Percentiles rank a stretch among this genome's conserved stretches.
phyloP scores from a whole-genome alignment of 192 early-diverging fungal species.

The Thamnidium elegans region DNA sequence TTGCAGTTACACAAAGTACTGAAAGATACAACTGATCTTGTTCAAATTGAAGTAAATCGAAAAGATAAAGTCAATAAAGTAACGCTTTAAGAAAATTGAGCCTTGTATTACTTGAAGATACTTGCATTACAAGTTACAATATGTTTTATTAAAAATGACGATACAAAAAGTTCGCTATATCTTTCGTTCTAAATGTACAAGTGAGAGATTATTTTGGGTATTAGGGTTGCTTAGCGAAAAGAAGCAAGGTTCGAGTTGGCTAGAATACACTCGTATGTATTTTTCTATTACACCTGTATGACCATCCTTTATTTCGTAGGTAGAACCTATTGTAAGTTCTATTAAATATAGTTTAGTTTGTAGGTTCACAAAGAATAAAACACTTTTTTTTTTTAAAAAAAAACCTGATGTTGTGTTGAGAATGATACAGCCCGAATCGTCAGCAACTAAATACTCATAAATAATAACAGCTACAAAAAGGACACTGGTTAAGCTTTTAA shows the following conservation, averaged over 20 bases:
- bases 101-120: neutral
- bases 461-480: neutral
- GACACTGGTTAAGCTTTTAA: neutral
- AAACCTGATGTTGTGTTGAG: constrained; percentile 14
- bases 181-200: constrained; percentile 8
- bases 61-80: constrained; percentile 32
- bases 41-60: constrained; percentile 15
- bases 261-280: constrained; percentile 11
- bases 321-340: constrained; percentile 11
- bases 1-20: constrained; percentile 26
- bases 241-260: neutral
- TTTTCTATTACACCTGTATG: constrained; percentile 17
- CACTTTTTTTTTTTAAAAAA: too few species aligned
- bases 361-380: neutral
- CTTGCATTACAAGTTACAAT: too few species aligned
- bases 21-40: constrained; percentile 15
- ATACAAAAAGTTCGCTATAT: neutral
- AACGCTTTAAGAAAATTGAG: constrained; percentile 11
- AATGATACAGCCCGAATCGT: constrained; percentile 22
- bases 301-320: constrained; percentile 8
- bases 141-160: neutral
- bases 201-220: constrained; percentile 11
- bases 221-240: neutral
- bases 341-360: too few species aligned
- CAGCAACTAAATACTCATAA: constrained; percentile 25